Base-by-base conservation (phyloP, 139 green algal genomes). In the Zygnema circumcarinatum region DNA sequence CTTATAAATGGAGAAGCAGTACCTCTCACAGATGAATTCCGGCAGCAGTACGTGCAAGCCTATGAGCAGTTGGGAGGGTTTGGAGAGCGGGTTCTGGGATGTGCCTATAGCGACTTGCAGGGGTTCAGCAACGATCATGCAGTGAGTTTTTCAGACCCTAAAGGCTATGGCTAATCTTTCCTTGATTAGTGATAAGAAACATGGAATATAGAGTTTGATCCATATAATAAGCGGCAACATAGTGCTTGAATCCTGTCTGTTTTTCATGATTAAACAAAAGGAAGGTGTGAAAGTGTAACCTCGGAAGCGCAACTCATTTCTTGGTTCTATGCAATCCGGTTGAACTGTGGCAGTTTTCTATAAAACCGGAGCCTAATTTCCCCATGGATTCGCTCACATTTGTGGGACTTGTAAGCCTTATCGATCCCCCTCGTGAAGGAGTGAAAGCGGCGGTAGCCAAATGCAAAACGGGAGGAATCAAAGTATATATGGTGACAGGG, bases 401-500 rank as follows among this genome's bases (percentile, higher is more conserved):
- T 74, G 87, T 92, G 38, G 95, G 95, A 16, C 92, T 98, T 20
- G 89, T 96, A 72, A 93, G 90, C 25, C 87, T 98, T 75, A 94
- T 98, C 38, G 95, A 98, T 92, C 95, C 95, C 1, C 95, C 95
- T 1, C 82, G 95, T 0, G 81, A 92, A 21, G 95, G 93, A 56
- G 94, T 96, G 67, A 84, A 89, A 7, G 94, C 96, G 88, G 94
- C 94, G 7, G 93, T 96, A 38, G 79, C 86, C 79, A 91, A 92
- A 88, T 95, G 87, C 87, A 90, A 93, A 67, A 38, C 54, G 29
- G 94, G 94, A 1, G 53, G 90, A 62, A 92, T 97, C 56, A 86
- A 92, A 33, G 94, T 97, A 36, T 92, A 93, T 85, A 97, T 97
- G 94, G 93, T 97, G 29, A 97, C 94, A 0, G 94, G 94, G 38